These are phyloP conservation scores for Elongisporangium undulatum DNA, from an alignment of 352 stramenopile species.

Conservation along the genomic window DNA sequence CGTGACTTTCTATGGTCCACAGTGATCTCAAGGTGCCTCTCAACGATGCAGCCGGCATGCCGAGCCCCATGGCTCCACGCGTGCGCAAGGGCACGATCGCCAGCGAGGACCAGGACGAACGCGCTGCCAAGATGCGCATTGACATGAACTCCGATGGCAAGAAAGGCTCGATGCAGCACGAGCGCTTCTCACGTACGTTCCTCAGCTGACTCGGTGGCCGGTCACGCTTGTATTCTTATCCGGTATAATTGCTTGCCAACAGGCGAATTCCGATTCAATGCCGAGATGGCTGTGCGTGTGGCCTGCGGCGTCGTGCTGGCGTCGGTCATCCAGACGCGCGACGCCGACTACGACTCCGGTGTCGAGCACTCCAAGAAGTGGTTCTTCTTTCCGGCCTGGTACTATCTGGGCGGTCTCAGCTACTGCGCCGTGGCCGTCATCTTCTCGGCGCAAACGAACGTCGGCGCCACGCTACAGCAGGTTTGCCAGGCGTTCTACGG, in stretches of 20 bases:
- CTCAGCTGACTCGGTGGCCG: slow-evolving; percentile 2
- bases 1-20: too few species aligned
- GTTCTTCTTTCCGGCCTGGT: slow-evolving; percentile 57
- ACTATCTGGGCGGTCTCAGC: slow-evolving; percentile 56
- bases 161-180: slow-evolving; percentile 37
- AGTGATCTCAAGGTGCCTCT: slow-evolving; percentile 16
- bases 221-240: slow-evolving; percentile 2
- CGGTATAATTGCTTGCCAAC: background rate
- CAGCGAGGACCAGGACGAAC: slow-evolving; percentile 59
- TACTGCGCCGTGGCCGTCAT: slow-evolving; percentile 64
- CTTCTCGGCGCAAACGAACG: slow-evolving; percentile 70
- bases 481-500: slow-evolving; percentile 78
- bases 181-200: slow-evolving; percentile 50
- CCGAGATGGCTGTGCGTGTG: slow-evolving; percentile 53
- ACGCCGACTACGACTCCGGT: slow-evolving; percentile 23
- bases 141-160: slow-evolving; percentile 53
- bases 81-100: slow-evolving; percentile 40
- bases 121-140: slow-evolving; percentile 65
- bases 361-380: slow-evolving; percentile 36
- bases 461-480: slow-evolving; percentile 59
- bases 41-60: slow-evolving; percentile 22
- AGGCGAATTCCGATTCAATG: slow-evolving; percentile 69
- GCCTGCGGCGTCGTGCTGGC: slow-evolving; percentile 53
- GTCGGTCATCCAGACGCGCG: slow-evolving; percentile 50
- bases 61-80: slow-evolving; percentile 26